Percentiles rank a stretch among this genome's conserved stretches.
Evolutionary conservation across 768 basidiomycete genomes (phyloP).

Genomic region (Hygrocybe punicea): DNA sequence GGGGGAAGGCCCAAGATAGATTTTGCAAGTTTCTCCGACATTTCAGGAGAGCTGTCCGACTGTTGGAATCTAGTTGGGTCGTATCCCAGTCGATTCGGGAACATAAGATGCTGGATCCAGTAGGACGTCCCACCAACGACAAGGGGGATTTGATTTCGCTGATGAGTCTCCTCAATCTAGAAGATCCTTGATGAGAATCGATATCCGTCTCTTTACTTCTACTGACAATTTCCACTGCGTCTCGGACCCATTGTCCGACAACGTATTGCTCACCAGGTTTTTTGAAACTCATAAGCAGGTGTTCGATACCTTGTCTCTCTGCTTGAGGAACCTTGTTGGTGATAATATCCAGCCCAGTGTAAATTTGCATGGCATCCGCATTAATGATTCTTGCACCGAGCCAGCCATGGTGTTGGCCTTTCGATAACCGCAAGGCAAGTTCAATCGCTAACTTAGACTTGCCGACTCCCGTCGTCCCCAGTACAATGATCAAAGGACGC

Average conservation of each 20-base stretch:
- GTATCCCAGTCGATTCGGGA: slow-evolving; percentile 66
- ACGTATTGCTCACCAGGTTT: slow-evolving; percentile 83
- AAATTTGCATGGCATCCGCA: slow-evolving; percentile 97
- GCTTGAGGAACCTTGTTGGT: slow-evolving; percentile 85
- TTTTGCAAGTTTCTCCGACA: slow-evolving; percentile 39
- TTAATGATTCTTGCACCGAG: slow-evolving; percentile 78
- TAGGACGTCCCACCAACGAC: slow-evolving; percentile 95
- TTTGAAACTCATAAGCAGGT: slow-evolving; percentile 87
- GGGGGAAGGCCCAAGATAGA: slow-evolving; percentile 46
- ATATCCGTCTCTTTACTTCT: neutral
- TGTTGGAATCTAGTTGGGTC: slow-evolving; percentile 28
- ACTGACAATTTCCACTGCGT: slow-evolving; percentile 74
- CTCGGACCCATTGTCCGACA: slow-evolving; percentile 83
- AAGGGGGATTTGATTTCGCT: slow-evolving; percentile 67
- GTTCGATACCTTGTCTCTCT: slow-evolving; percentile 79
- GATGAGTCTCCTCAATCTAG: slow-evolving; percentile 75
- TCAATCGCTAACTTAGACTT: slow-evolving; percentile 92
- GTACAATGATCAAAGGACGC: slow-evolving; percentile 75
- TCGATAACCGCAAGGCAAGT: slow-evolving; percentile 62
- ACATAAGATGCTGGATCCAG: slow-evolving; percentile 95
- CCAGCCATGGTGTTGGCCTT: slow-evolving; percentile 42
- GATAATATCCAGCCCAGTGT: slow-evolving; percentile 84
- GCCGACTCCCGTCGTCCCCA: slow-evolving; percentile 94
- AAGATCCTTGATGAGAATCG: slow-evolving; percentile 6
- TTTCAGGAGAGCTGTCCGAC: neutral